Base-by-base conservation (phyloP, 257 asterid species). In the Salvia hispanica region DNA sequence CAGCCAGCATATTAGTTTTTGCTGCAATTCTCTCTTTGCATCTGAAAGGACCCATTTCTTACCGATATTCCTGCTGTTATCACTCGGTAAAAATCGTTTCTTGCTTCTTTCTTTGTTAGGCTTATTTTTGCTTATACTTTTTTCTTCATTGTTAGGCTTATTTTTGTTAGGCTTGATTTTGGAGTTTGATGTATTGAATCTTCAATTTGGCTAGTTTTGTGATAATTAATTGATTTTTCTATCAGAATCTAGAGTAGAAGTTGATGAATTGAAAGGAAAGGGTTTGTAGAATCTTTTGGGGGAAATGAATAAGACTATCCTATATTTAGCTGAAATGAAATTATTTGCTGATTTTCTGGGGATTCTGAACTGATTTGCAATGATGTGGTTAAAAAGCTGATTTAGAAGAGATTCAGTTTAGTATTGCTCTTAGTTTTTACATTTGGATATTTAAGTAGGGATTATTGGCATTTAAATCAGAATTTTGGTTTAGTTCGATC, bases 61-160 rank as follows among this genome's bases (percentile, higher is more conserved):
- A 53, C 8, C 64, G n/a, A 67, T 21, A 67, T 67, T 33, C 16
- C 55, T 67, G 40, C 58, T 36, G 31, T 50, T 9, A 53, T 40
- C 43, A 55, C 15, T 51, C 46, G 67, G 74, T 70, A 70, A 69
- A 15, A 33, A 18, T 47, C 6, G 39, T 7, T 45, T 63, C 53
- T 46, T 47, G 54, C 34, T 60, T 67, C 70, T 15, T 6, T 11
- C 59, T 36, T 11, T 52, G 12, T 16, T 9, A 64, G 36, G n/a
- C 43, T 42, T 0, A 10, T 21, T 42, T 0, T 14, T 36, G 58
- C 65, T 44, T 5, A 16, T 11, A 11, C 9, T 11, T 51, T 66
- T 66, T 51, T 53, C 60, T 60, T 53, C 15, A 34, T 74, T 62
- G 46, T 2, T 53, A 61, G n/a, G n/a, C n/a, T n/a, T n/a, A n/a